Evolutionary conservation across 139 green algal genomes (phyloP).

Genomic region (Mesotaenium endlicherianum): DNA sequence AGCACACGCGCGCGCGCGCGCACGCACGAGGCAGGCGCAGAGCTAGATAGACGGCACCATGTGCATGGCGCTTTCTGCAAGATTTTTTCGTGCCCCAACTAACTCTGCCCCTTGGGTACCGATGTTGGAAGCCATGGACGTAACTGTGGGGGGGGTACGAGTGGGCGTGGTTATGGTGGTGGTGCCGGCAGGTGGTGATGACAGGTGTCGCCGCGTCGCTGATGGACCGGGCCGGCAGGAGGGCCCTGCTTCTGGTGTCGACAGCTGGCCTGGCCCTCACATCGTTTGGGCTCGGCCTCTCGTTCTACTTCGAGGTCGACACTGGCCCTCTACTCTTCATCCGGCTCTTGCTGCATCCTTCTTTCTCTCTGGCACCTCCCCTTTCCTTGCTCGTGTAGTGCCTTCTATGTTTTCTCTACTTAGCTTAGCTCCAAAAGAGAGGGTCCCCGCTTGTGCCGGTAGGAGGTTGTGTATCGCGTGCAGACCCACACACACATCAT

Average conservation of each 20-base stretch:
- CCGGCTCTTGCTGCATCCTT: neutral
- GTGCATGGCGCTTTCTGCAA: too few species aligned
- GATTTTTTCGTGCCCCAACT: too few species aligned
- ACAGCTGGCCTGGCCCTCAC: conserved; percentile 6
- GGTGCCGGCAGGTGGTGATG: conserved; percentile 48
- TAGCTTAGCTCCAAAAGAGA: neutral
- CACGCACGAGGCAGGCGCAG: too few species aligned
- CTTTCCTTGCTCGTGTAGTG: neutral
- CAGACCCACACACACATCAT: neutral
- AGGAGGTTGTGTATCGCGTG: too few species aligned
- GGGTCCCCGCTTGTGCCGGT: neutral
- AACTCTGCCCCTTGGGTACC: too few species aligned
- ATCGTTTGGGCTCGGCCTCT: conserved; percentile 16
- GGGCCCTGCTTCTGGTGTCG: conserved; percentile 31
- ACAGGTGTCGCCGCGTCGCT: conserved; percentile 12
- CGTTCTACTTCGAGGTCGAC: conserved; percentile 10
- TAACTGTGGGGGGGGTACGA: too few species aligned
- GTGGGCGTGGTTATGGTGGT: too few species aligned
- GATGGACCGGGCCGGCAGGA: conserved; percentile 34
- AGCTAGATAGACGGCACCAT: too few species aligned
- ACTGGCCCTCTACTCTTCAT: too few species aligned
- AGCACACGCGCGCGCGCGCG: too few species aligned
- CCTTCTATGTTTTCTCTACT: neutral
- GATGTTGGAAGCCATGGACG: too few species aligned
- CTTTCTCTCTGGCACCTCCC: neutral